Conservation (phyloP, 1,284 basidiomycete genomes). For the Termitomyces sp. region DNA sequence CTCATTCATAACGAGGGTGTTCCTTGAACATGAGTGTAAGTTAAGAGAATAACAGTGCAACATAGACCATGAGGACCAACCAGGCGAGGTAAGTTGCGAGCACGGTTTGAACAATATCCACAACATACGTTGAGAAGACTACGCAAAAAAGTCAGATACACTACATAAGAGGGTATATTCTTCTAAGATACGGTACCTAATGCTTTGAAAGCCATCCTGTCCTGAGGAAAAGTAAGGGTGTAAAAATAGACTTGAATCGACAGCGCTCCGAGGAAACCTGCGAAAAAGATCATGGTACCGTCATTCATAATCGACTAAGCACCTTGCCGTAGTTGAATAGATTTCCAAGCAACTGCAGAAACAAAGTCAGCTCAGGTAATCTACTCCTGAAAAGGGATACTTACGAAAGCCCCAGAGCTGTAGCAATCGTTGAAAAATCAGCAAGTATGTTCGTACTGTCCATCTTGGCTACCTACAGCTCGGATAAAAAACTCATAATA, state of each 20-base stretch:
- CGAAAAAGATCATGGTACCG: background rate
- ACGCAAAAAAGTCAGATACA: background rate
- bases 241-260: slow-evolving; percentile 4
- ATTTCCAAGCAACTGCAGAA: background rate
- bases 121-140: background rate
- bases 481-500: too few relatives aligned
- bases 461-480: too few relatives aligned
- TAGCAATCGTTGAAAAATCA: background rate
- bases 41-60: background rate
- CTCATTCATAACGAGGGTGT: background rate
- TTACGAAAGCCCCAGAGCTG: background rate
- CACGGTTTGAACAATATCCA: background rate
- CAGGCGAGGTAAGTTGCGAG: background rate
- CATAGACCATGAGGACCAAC: background rate
- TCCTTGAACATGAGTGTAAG: background rate
- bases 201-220: background rate
- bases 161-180: background rate
- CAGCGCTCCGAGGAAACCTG: background rate
- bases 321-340: slow-evolving; percentile 1
- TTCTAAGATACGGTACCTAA: background rate
- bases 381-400: background rate
- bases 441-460: too few relatives aligned
- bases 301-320: too few relatives aligned
- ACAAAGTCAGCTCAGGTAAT: background rate
- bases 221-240: background rate